These are phyloP conservation scores for Oryza brachyantha DNA, from an alignment of 176 grass and related monocot genomes.

Conservation along the genomic window DNA sequence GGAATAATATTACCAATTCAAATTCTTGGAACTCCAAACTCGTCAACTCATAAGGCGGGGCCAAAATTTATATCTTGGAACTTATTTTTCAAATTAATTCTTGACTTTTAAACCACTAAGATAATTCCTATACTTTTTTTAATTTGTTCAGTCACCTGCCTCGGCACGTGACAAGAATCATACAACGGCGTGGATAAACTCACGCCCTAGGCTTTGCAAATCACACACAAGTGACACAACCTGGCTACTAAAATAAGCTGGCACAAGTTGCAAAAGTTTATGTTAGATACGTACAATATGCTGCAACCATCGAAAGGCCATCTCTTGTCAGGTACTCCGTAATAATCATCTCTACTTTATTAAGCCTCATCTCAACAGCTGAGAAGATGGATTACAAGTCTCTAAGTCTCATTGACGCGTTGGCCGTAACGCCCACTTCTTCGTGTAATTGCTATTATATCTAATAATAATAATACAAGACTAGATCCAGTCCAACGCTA, in stretches of 20 bases:
- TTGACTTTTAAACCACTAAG: too few relatives aligned
- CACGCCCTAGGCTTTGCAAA: not conserved
- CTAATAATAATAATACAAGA: not conserved
- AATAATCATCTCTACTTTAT: not conserved
- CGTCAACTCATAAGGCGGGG: too few relatives aligned
- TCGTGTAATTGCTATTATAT: not conserved
- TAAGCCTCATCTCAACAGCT: not conserved
- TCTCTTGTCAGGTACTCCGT: not conserved
- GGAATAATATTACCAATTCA: too few relatives aligned
- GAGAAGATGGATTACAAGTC: not conserved
- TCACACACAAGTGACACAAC: not conserved
- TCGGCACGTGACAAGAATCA: not conserved
- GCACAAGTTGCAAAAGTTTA: not conserved
- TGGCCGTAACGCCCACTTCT: not conserved
- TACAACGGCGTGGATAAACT: not conserved
- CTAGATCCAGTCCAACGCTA: not conserved
- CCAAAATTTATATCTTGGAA: too few relatives aligned
- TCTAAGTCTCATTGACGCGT: not conserved
- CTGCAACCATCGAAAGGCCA: too few relatives aligned
- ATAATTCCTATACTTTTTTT: too few relatives aligned
- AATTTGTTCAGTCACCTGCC: too few relatives aligned
- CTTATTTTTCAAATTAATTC: too few relatives aligned
- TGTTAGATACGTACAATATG: not conserved
- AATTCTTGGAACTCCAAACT: too few relatives aligned
- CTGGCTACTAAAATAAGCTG: not conserved